phyloP scores from a whole-genome alignment of 2,329 filamentous ascomycete species.

The Elsinoe fawcettii region DNA sequence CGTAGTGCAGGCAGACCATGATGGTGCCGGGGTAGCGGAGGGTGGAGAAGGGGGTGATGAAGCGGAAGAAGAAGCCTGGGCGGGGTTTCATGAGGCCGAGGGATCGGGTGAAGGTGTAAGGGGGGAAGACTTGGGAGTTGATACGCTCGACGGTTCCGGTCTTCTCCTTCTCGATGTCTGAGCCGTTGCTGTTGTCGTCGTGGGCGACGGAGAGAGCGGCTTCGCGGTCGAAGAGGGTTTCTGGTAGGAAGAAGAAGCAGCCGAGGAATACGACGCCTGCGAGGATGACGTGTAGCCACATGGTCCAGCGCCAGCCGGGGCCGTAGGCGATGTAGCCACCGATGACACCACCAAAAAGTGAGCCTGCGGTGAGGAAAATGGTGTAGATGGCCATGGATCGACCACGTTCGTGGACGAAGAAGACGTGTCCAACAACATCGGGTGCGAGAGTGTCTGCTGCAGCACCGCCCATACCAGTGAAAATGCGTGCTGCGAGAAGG shows the following conservation, averaged over 20 bases:
- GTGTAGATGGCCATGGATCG: conserved; percentile 38
- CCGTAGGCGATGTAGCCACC: conserved; percentile 36
- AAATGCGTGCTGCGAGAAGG: conserved; percentile 31
- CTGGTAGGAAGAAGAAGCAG: conserved; percentile 33
- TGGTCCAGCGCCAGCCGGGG: conserved; percentile 32
- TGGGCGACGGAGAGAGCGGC: conserved; percentile 19
- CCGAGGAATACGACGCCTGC: conserved; percentile 28
- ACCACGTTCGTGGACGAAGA: conserved; percentile 37
- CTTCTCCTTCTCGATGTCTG: conserved; percentile 21
- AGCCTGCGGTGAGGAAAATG: conserved; percentile 33
- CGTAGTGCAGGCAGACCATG: conserved; percentile 37
- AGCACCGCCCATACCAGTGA: conserved; percentile 33
- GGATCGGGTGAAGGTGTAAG: conserved; percentile 31
- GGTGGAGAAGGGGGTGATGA: conserved; percentile 32
- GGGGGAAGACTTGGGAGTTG: conserved; percentile 15
- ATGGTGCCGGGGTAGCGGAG: conserved; percentile 36
- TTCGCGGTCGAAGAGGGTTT: conserved; percentile 34
- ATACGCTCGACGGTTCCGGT: conserved; percentile 22
- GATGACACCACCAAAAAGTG: conserved; percentile 32
- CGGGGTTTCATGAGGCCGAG: conserved; percentile 32
- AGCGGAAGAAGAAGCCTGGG: conserved; percentile 29
- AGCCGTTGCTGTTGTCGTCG: conserved; percentile 18
- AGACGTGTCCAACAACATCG: conserved; percentile 35
- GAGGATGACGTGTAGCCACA: conserved; percentile 36
- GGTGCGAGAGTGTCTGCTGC: conserved; percentile 35